phyloP scores from a whole-genome alignment of 192 early-diverging fungal species.

The Physocladia obscura region DNA sequence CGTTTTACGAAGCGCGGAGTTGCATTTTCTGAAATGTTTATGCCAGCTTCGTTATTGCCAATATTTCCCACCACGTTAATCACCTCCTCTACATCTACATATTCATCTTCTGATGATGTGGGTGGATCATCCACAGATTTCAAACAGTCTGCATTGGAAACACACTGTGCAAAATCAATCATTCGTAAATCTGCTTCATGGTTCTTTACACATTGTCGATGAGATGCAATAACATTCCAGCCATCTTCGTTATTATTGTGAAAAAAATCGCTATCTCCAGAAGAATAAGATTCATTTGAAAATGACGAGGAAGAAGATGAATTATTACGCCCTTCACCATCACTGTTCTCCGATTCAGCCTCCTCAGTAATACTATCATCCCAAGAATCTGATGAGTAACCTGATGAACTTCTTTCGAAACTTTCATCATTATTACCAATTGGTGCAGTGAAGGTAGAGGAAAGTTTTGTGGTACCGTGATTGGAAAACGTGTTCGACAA shows the following conservation, averaged over 20 bases:
- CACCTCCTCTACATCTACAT: not conserved
- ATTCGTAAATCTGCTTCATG: slow-evolving; percentile 78
- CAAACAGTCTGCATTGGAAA: slow-evolving; percentile 57
- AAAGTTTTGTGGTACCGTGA: not conserved
- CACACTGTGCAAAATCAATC: slow-evolving; percentile 96
- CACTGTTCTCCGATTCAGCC: not conserved
- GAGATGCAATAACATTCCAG: slow-evolving; percentile 25
- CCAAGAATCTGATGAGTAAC: slow-evolving; percentile 21
- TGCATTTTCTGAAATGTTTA: not conserved
- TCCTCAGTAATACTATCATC: not conserved
- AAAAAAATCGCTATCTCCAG: slow-evolving; percentile 17
- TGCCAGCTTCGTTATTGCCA: not conserved
- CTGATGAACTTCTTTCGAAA: not conserved
- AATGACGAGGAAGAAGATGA: not conserved
- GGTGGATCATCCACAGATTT: slow-evolving; percentile 42
- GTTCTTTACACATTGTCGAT: slow-evolving; percentile 19
- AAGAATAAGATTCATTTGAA: not conserved
- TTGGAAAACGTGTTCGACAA: not conserved
- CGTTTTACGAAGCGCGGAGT: slow-evolving; percentile 38
- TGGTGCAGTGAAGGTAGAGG: slow-evolving; percentile 7
- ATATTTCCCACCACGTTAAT: not conserved
- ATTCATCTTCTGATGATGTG: slow-evolving; percentile 25
- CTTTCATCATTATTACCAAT: not conserved
- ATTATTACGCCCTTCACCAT: not conserved
- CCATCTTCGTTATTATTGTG: slow-evolving; percentile 1